These are phyloP conservation scores for Penicillium aurantiogriseum DNA, from an alignment of 2,329 filamentous ascomycete species.

Conservation along the genomic window DNA sequence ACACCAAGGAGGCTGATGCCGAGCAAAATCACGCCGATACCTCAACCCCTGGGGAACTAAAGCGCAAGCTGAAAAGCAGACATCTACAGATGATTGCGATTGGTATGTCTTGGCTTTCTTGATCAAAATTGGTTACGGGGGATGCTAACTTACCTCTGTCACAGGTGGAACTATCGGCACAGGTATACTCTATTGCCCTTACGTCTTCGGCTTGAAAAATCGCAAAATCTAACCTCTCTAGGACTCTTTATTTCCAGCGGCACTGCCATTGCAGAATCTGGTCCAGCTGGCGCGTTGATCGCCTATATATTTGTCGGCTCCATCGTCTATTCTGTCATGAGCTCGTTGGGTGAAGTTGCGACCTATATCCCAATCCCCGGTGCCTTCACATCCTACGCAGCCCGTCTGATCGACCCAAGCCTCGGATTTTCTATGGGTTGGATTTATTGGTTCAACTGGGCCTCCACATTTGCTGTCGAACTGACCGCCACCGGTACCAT, in stretches of 20 bases:
- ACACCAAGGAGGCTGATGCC: conserved; percentile 19
- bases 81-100: conserved; percentile 29
- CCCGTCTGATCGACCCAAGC: conserved; percentile 69
- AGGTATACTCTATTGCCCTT: conserved; percentile 9
- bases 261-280: conserved; percentile 59
- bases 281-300: conserved; percentile 65
- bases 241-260: conserved; percentile 70
- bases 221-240: conserved; percentile 9
- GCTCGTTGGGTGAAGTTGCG: conserved; percentile 65
- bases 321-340: conserved; percentile 74
- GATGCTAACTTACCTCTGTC: conserved; percentile 7
- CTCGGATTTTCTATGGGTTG: conserved; percentile 76
- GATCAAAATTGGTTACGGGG: neutral
- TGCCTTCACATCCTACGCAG: conserved; percentile 72
- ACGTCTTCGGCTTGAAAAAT: neutral
- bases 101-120: conserved; percentile 12
- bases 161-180: conserved; percentile 27
- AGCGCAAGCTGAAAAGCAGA: conserved; percentile 26
- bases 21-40: conserved; percentile 16
- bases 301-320: conserved; percentile 68
- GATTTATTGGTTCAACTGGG: conserved; percentile 80
- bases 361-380: conserved; percentile 74
- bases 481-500: conserved; percentile 69
- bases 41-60: conserved; percentile 20
- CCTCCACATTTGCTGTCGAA: conserved; percentile 71